These are phyloP conservation scores for Prunus salicina DNA, from an alignment of 306 rosid genomes.

Conservation along the genomic window DNA sequence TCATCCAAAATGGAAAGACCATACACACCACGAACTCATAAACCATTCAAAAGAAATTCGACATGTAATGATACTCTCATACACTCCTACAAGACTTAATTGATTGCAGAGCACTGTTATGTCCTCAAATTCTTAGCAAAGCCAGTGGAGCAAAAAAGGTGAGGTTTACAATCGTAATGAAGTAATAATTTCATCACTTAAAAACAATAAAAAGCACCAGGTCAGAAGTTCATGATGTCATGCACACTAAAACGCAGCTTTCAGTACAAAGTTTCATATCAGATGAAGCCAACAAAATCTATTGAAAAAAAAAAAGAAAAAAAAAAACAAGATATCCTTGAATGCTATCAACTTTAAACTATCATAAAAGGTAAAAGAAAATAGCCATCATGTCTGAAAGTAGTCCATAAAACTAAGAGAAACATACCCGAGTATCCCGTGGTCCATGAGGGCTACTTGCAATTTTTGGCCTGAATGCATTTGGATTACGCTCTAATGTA, in stretches of 20 bases:
- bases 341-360: conserved; percentile 9
- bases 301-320: neutral
- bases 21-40: neutral
- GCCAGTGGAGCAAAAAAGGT: neutral
- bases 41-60: neutral
- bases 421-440: conserved; percentile 67
- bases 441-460: conserved; percentile 95
- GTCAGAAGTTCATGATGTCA: neutral
- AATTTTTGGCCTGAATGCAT: conserved; percentile 99
- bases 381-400: neutral
- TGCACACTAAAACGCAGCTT: conserved; percentile 2
- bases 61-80: neutral
- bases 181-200: neutral
- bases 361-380: conserved; percentile 12
- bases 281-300: conserved; percentile 8
- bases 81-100: neutral
- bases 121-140: conserved; percentile 4
- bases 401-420: conserved; percentile 21
- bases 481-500: conserved; percentile 97
- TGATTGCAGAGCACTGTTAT: neutral
- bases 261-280: neutral
- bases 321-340: neutral
- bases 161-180: neutral
- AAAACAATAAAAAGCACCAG: neutral
- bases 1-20: neutral